Evolutionary conservation across 495 filamentous ascomycete genomes (phyloP).

Genomic region (Xylaria grammica): DNA sequence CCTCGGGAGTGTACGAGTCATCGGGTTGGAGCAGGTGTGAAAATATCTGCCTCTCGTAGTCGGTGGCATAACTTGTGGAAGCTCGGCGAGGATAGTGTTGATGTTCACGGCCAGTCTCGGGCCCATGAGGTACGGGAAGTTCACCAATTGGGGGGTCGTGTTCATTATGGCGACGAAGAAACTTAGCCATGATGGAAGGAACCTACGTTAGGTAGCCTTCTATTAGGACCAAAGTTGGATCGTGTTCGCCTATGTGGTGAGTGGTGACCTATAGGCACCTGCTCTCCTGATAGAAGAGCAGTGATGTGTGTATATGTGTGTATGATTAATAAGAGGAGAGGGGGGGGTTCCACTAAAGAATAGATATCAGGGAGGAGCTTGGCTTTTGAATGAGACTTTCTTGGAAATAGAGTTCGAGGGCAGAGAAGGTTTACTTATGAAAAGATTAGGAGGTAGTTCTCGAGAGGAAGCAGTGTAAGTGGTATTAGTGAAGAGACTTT

Average conservation of each 20-base stretch:
- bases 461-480: no score
- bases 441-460: not conserved
- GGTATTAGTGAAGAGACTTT: no score
- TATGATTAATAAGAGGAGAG: not conserved
- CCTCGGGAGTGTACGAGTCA: conserved; percentile 79
- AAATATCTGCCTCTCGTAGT: conserved; percentile 74
- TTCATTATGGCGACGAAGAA: conserved; percentile 44
- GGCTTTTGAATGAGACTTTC: not conserved
- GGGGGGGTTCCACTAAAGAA: no score
- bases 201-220: conserved; percentile 17
- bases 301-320: not conserved
- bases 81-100: conserved; percentile 41
- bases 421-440: conserved; percentile 10
- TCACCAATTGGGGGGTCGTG: conserved; percentile 49
- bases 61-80: conserved; percentile 51
- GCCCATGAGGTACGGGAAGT: conserved; percentile 56
- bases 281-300: not conserved
- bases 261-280: conserved; percentile 3
- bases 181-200: conserved; percentile 35
- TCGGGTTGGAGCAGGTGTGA: conserved; percentile 75
- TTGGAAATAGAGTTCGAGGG: not conserved
- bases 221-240: not conserved
- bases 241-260: not conserved
- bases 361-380: no score
- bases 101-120: conserved; percentile 49